phyloP scores from a whole-genome alignment of 2,329 filamentous ascomycete species.

The Westerdykella ornata region DNA sequence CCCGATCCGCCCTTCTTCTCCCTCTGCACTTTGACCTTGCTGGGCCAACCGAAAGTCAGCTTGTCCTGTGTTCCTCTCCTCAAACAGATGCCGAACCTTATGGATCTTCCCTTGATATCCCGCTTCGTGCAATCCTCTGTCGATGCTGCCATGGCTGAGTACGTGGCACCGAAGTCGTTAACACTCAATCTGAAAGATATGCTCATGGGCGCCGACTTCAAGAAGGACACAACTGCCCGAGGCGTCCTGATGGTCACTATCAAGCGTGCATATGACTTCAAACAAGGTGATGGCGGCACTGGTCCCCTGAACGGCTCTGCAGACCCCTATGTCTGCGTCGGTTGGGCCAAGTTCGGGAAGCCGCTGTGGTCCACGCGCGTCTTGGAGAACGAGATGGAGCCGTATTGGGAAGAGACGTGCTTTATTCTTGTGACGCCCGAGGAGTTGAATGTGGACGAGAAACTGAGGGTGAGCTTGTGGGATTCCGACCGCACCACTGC shows the following conservation, averaged over 20 bases:
- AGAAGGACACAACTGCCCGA: conserved; percentile 61
- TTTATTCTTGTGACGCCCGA: conserved; percentile 64
- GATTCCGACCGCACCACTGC: conserved; percentile 66
- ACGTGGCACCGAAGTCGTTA: conserved; percentile 68
- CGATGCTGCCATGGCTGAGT: conserved; percentile 66
- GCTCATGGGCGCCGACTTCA: conserved; percentile 71
- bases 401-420: conserved; percentile 63
- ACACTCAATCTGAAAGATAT: conserved; percentile 70
- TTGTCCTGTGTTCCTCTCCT: conserved; percentile 64
- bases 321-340: conserved; percentile 65
- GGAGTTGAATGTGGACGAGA: conserved; percentile 65
- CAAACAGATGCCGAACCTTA: conserved; percentile 63
- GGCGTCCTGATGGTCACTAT: conserved; percentile 62
- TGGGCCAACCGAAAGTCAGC: conserved; percentile 67
- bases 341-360: conserved; percentile 72
- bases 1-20: conserved; percentile 72
- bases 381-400: conserved; percentile 58
- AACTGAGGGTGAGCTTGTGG: conserved; percentile 64
- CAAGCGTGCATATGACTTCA: conserved; percentile 62
- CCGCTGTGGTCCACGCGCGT: conserved; percentile 61
- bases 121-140: conserved; percentile 69
- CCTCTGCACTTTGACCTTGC: conserved; percentile 66
- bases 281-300: conserved; percentile 60
- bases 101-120: conserved; percentile 68
- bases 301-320: conserved; percentile 57